Evolutionary conservation across 805 yeast genomes (phyloP), one percentile per base, ranked within the genome.

Genomic region (Ascoidea asiatica): DNA sequence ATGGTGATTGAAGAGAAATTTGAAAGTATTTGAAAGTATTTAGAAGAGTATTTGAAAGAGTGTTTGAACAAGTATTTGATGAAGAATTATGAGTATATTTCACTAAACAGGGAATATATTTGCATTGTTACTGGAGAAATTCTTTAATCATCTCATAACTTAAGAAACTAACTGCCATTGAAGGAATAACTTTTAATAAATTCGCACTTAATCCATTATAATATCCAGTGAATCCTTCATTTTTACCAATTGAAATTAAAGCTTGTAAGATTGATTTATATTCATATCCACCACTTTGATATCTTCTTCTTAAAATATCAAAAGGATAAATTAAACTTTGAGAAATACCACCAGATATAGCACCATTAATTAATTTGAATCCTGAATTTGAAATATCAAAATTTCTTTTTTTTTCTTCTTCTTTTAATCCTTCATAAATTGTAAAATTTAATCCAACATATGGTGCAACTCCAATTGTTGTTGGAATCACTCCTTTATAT

Each of bases 101-200:
- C n/a, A n/a, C n/a, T n/a, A n/a, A n/a, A n/a, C n/a, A n/a, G n/a
- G n/a, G n/a, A n/a, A n/a, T n/a, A n/a, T n/a, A n/a, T n/a, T n/a
- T n/a, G n/a, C n/a, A n/a, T n/a, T n/a, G n/a, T n/a, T n/a, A n/a
- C n/a, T n/a, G n/a, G n/a, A n/a, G n/a, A n/a, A n/a, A n/a, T n/a
- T 75, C 83, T 53, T 79, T 76, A 43, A 85, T 67, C 29, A 80
- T 62, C 52, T 94, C 97, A 59, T 77, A 81, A 49, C 84, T 77
- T 53, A 88, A 67, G 95, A 97, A 90, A 48, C 90, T 86, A 17
- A 89, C 87, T 4, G 97, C 97, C 89, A 92, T 90, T 13, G 92
- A 79, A 0, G 97, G 97, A 41, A 87, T 83, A 4, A 90, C 92
- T 58, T 89, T 90, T 68, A 84, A 80, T 58, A 86, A 67, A 56